Percentiles rank a stretch among this genome's conserved stretches.
phyloP scores from a whole-genome alignment of 805 yeast genomes.

The Schwanniomyces yamadae region DNA sequence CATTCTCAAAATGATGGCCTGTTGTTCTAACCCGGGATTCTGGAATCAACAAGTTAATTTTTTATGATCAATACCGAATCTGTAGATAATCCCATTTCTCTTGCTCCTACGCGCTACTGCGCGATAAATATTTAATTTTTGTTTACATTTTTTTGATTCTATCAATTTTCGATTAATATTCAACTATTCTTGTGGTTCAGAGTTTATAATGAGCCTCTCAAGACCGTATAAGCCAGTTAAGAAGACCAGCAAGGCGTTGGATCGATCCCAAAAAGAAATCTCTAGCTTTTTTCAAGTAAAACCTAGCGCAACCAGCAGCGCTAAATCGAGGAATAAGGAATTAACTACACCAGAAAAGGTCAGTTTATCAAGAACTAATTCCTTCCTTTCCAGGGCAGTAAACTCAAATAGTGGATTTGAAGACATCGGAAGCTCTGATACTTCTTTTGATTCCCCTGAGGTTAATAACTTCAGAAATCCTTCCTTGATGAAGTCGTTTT shows the following conservation, averaged over 20 bases:
- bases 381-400: constrained; percentile 18
- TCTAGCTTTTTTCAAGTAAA: constrained; percentile 25
- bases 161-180: too few relatives aligned
- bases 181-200: too few relatives aligned
- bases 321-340: not conserved
- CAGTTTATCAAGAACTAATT: constrained; percentile 16
- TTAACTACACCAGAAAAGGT: constrained; percentile 13
- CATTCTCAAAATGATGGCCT: too few relatives aligned
- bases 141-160: too few relatives aligned
- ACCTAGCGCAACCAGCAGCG: not conserved
- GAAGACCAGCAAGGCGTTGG: constrained; percentile 1
- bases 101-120: too few relatives aligned
- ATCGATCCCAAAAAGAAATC: constrained; percentile 22
- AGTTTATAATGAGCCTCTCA: constrained; percentile 7
- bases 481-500: constrained; percentile 15
- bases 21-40: too few relatives aligned
- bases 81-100: too few relatives aligned
- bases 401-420: constrained; percentile 25
- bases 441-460: constrained; percentile 39
- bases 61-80: too few relatives aligned
- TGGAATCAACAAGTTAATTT: too few relatives aligned
- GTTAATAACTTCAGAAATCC: constrained; percentile 38
- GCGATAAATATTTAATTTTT: too few relatives aligned
- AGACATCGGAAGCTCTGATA: constrained; percentile 29
- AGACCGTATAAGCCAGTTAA: constrained; percentile 8